These are phyloP conservation scores for Saccharata proteae DNA, from an alignment of 2,329 filamentous ascomycete genomes.

Conservation along the genomic window DNA sequence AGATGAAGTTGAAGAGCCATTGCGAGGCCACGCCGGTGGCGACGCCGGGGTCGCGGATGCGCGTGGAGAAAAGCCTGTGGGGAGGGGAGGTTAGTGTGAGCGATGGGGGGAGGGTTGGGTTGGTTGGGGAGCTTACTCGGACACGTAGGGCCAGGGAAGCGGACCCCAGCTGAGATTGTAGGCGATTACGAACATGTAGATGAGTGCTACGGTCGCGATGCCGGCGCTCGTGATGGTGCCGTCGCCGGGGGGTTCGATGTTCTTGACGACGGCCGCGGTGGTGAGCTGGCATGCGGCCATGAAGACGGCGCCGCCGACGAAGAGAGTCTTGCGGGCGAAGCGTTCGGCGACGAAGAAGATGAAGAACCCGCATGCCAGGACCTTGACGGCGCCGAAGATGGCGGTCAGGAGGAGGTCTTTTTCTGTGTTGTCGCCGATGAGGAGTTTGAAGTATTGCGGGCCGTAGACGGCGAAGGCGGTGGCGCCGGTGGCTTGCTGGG, in stretches of 20 bases:
- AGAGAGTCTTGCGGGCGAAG: slow-evolving; percentile 30
- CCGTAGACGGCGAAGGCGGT: slow-evolving; percentile 45
- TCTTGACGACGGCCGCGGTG: slow-evolving; percentile 18
- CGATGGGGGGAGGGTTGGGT: not conserved
- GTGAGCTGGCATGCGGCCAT: slow-evolving; percentile 25
- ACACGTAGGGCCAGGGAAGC: slow-evolving; percentile 40
- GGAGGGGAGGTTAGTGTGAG: slow-evolving; percentile 6
- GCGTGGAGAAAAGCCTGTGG: slow-evolving; percentile 35
- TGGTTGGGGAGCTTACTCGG: slow-evolving; percentile 22
- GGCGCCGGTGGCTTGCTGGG: slow-evolving; percentile 42
- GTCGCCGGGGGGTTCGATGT: slow-evolving; percentile 13
- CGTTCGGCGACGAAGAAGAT: slow-evolving; percentile 42
- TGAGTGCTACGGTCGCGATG: slow-evolving; percentile 40
- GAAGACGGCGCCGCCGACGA: slow-evolving; percentile 19
- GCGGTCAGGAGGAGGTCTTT: slow-evolving; percentile 38
- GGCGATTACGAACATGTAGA: slow-evolving; percentile 43
- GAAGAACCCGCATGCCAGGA: slow-evolving; percentile 40
- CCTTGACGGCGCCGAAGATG: slow-evolving; percentile 43
- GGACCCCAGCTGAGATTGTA: slow-evolving; percentile 44
- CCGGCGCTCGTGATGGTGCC: slow-evolving; percentile 23
- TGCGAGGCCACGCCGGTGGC: slow-evolving; percentile 39
- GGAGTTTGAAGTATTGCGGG: slow-evolving; percentile 42
- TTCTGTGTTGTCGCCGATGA: slow-evolving; percentile 34
- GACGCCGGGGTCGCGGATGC: slow-evolving; percentile 39
- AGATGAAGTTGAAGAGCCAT: slow-evolving; percentile 41